Percentiles rank a stretch among this genome's conserved stretches.
These are phyloP conservation scores for Polyporus arcularius DNA, from an alignment of 768 basidiomycete species.

Conservation along the genomic window DNA sequence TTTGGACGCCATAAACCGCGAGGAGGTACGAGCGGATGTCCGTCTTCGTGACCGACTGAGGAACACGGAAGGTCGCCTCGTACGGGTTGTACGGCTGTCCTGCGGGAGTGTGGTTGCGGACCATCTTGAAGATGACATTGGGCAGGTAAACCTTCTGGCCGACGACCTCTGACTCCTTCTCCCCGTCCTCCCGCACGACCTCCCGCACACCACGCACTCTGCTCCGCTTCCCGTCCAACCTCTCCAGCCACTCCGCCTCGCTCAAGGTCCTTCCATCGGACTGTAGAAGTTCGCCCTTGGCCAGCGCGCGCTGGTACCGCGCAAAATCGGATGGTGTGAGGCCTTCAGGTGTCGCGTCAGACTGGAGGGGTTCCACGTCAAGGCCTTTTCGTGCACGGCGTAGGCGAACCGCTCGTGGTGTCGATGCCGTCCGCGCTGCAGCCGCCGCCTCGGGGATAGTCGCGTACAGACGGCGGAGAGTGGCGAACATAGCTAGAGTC, in stretches of 20 bases:
- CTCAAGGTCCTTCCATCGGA: slow-evolving; percentile 38
- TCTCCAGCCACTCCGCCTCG: slow-evolving; percentile 59
- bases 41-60: slow-evolving; percentile 88
- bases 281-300: slow-evolving; percentile 48
- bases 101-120: slow-evolving; percentile 76
- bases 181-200: slow-evolving; percentile 38
- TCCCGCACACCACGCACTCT: slow-evolving; percentile 66
- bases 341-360: slow-evolving; percentile 54
- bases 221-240: slow-evolving; percentile 56
- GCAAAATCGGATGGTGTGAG: slow-evolving; percentile 67
- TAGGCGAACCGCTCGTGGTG: slow-evolving; percentile 71
- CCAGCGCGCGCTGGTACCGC: slow-evolving; percentile 59
- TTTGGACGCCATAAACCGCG: slow-evolving; percentile 84
- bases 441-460: slow-evolving; percentile 42
- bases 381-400: slow-evolving; percentile 59
- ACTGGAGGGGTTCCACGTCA: slow-evolving; percentile 35
- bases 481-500: slow-evolving; percentile 36
- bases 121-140: slow-evolving; percentile 79
- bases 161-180: slow-evolving; percentile 55
- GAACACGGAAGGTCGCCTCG: slow-evolving; percentile 92
- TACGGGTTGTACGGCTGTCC: slow-evolving; percentile 90
- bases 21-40: slow-evolving; percentile 86
- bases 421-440: slow-evolving; percentile 63
- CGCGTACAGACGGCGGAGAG: slow-evolving; percentile 43
- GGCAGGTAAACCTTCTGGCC: slow-evolving; percentile 89